phyloP scores from a whole-genome alignment of 2,329 filamentous ascomycete species.

The Cladosporium sp. region DNA sequence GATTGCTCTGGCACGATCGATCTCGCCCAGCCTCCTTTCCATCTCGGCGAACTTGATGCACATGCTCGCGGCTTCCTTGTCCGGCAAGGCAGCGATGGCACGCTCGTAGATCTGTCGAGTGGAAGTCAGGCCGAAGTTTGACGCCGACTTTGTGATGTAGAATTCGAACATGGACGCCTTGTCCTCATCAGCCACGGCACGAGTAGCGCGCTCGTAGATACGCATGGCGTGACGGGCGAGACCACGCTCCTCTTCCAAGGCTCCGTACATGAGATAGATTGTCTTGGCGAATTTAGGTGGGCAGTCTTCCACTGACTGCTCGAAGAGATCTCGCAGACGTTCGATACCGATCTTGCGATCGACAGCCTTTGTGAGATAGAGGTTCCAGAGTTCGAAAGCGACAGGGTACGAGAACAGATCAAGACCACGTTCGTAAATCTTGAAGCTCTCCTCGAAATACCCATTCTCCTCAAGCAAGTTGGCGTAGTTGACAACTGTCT shows the following conservation, averaged over 20 bases:
- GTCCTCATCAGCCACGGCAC: constrained; percentile 91
- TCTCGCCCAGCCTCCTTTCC: constrained; percentile 86
- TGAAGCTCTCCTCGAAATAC: constrained; percentile 97
- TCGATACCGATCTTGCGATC: constrained; percentile 96
- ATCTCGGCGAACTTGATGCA: constrained; percentile 98
- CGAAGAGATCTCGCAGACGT: constrained; percentile 87
- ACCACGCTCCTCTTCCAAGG: constrained; percentile 90
- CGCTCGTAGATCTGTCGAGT: constrained; percentile 95
- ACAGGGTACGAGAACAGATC: constrained; percentile 99
- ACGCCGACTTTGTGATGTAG: constrained; percentile 97
- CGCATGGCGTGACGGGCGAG: constrained; percentile 96
- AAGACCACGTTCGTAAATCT: constrained; percentile 89
- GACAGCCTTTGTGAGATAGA: constrained; percentile 95
- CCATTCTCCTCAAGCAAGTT: constrained; percentile 90
- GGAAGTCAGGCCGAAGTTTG: constrained; percentile 94
- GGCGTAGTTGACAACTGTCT: constrained; percentile 97
- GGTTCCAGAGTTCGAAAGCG: constrained; percentile 96
- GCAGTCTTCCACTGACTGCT: constrained; percentile 92
- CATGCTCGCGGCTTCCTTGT: constrained; percentile 92
- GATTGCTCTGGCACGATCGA: constrained; percentile 90
- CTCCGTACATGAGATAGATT: constrained; percentile 97
- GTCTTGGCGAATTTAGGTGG: constrained; percentile 95
- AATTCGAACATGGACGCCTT: constrained; percentile 98
- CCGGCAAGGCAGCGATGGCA: constrained; percentile 87
- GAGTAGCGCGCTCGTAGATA: constrained; percentile 94